phyloP scores from a whole-genome alignment of 2,329 filamentous ascomycete genomes.

The Ustulina deusta region DNA sequence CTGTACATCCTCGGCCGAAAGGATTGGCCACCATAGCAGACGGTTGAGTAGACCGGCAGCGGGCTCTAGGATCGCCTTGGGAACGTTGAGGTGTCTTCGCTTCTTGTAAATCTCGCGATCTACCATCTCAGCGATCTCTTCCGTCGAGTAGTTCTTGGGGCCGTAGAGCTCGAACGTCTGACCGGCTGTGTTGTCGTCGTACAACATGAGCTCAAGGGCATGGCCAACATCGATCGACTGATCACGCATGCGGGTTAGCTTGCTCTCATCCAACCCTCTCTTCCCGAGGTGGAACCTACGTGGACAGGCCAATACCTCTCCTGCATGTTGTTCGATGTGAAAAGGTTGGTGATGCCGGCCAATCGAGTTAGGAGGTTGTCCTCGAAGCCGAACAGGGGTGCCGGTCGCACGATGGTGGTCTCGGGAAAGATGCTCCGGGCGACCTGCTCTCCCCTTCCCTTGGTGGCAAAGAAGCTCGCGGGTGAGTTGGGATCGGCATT shows the following conservation, averaged over 20 bases:
- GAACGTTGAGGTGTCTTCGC: constrained; percentile 90
- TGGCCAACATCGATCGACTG: constrained; percentile 89
- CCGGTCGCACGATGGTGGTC: constrained; percentile 94
- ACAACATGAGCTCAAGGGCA: constrained; percentile 89
- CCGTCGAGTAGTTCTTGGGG: constrained; percentile 90
- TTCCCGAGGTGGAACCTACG: constrained; percentile 61
- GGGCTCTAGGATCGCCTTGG: constrained; percentile 83
- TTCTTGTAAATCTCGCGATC: constrained; percentile 93
- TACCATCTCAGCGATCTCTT: constrained; percentile 86
- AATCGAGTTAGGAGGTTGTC: constrained; percentile 90
- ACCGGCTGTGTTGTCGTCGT: constrained; percentile 88
- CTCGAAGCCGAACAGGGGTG: constrained; percentile 94
- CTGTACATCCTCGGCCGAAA: constrained; percentile 88
- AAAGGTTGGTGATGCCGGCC: constrained; percentile 80
- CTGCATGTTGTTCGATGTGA: constrained; percentile 94
- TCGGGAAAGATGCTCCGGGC: constrained; percentile 93
- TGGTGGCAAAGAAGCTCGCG: constrained; percentile 92
- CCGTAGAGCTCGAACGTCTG: constrained; percentile 97
- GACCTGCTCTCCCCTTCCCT: constrained; percentile 86
- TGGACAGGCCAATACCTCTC: constrained; percentile 93
- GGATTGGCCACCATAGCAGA: constrained; percentile 87
- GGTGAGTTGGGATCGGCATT: constrained; percentile 84
- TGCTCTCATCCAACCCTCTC: constrained; percentile 9
- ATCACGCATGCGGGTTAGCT: constrained; percentile 23
- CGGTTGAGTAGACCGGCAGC: constrained; percentile 81